Conservation (phyloP, 2,329 filamentous ascomycete species). For the Calonectria honghensis region DNA sequence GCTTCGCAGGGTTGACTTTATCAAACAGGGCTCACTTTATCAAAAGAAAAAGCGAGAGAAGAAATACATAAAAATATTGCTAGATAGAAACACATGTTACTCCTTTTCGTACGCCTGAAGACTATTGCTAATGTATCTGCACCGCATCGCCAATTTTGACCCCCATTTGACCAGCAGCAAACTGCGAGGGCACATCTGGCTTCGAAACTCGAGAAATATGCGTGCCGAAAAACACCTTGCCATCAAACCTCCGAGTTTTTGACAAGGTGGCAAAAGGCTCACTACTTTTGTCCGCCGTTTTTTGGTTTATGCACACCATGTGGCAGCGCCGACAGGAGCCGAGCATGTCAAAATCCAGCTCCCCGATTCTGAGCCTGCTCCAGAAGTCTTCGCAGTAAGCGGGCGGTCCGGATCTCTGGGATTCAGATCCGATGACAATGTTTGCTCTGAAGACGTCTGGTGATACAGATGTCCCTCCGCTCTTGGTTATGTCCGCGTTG, state of each 20-base stretch:
- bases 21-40: too few relatives aligned
- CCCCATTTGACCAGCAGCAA: conserved; percentile 42
- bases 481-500: conserved; percentile 81
- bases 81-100: too few relatives aligned
- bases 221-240: conserved; percentile 92
- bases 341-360: conserved; percentile 80
- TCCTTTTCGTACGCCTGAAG: not conserved
- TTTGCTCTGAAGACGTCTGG: conserved; percentile 92
- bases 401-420: conserved; percentile 60
- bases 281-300: conserved; percentile 83
- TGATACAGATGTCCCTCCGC: conserved; percentile 78
- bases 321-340: conserved; percentile 93
- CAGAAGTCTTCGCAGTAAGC: conserved; percentile 89
- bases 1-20: too few relatives aligned
- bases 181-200: conserved; percentile 57
- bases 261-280: conserved; percentile 93
- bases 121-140: not conserved
- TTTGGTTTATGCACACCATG: conserved; percentile 96
- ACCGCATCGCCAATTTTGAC: conserved; percentile 69
- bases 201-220: conserved; percentile 75
- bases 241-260: conserved; percentile 88
- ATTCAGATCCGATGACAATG: conserved; percentile 78
- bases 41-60: too few relatives aligned
- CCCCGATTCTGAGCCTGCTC: conserved; percentile 80
- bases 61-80: not conserved